A percentile compares a stretch with the other conserved stretches of the same genome.
These are phyloP conservation scores for Fulvia fulva DNA, from an alignment of 2,329 filamentous ascomycete species.

Conservation along the genomic window DNA sequence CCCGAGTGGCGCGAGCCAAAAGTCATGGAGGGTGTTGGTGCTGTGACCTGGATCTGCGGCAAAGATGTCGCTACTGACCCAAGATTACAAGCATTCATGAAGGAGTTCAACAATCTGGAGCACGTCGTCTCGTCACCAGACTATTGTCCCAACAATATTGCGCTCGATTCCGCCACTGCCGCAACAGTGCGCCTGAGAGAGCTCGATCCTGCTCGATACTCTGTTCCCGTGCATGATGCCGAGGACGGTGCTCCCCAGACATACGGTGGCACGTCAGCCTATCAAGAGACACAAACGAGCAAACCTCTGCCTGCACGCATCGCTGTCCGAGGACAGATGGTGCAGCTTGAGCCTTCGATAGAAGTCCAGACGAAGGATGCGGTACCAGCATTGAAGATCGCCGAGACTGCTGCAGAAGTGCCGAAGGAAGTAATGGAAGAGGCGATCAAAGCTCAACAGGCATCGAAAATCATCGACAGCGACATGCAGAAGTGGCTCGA, in stretches of 20 bases:
- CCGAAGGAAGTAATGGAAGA: slow-evolving; percentile 50
- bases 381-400: slow-evolving; percentile 49
- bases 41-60: slow-evolving; percentile 79
- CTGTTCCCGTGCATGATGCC: slow-evolving; percentile 64
- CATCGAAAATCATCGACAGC: slow-evolving; percentile 36
- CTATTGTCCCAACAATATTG: slow-evolving; percentile 68
- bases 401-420: slow-evolving; percentile 41
- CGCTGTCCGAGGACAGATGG: slow-evolving; percentile 32
- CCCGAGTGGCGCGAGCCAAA: slow-evolving; percentile 66
- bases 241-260: slow-evolving; percentile 24
- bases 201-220: slow-evolving; percentile 71
- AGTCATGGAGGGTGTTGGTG: slow-evolving; percentile 63
- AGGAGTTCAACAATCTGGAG: slow-evolving; percentile 55
- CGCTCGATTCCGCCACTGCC: slow-evolving; percentile 62
- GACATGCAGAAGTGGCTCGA: slow-evolving; percentile 54
- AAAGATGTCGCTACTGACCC: slow-evolving; percentile 60
- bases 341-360: slow-evolving; percentile 37
- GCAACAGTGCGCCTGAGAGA: slow-evolving; percentile 66
- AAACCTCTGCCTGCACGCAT: slow-evolving; percentile 24
- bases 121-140: slow-evolving; percentile 78
- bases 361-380: slow-evolving; percentile 46
- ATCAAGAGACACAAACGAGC: slow-evolving; percentile 11
- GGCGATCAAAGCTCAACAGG: slow-evolving; percentile 43
- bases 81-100: slow-evolving; percentile 66
- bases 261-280: slow-evolving; percentile 12